Evolutionary conservation across 148 eudicot species (phyloP), one percentile per base, ranked within the genome.

Genomic region (Camellia granthamiana): DNA sequence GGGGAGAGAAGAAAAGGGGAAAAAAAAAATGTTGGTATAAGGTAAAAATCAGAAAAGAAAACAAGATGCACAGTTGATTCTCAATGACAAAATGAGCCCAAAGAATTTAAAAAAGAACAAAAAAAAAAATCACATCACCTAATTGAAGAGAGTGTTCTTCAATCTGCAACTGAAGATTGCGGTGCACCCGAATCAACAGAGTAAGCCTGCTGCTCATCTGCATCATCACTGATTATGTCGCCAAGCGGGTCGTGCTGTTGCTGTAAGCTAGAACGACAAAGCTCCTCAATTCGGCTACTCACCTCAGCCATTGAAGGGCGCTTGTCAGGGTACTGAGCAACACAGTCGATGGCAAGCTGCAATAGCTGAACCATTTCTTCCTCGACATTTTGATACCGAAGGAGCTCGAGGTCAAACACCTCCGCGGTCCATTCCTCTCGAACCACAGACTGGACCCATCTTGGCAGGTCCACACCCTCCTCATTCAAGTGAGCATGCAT

Each of bases 401-500:
- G 92, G 21, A 95, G 97, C 78, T 95, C 99, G 14, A 83, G 76
- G 73, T 95, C 99, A 19, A 95, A 95, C 44, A 95, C 97, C 82
- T 93, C 95, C 4, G 94, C 76, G 1, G 93, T 89, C 98, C 96
- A 95, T 54, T 95, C 97, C 70, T 95, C 97, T 0, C 91, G 86
- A 4, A 92, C 97, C 62, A 95, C 97, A 5, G 99, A 93, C 78
- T 95, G 98, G 47, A 95, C 99, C 99, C 99, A 95, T 69, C 99
- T 78, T 2, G 99, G 99, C 64, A 95, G 90, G 72, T 95, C 99
- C 15, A 95, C 95, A 5, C 99, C 99, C 64, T 95, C 97, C 73
- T 95, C 99, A 65, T 91, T 91, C 65, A 85, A 75, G 61, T 86
- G 59, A 16, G 94, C 65, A 9, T 93, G 93, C 1, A 91, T 88